Evolutionary conservation across 108 stramenopile genomes (phyloP), one percentile per base, ranked within the genome.

Genomic region (Stephanodiscus triporus): DNA sequence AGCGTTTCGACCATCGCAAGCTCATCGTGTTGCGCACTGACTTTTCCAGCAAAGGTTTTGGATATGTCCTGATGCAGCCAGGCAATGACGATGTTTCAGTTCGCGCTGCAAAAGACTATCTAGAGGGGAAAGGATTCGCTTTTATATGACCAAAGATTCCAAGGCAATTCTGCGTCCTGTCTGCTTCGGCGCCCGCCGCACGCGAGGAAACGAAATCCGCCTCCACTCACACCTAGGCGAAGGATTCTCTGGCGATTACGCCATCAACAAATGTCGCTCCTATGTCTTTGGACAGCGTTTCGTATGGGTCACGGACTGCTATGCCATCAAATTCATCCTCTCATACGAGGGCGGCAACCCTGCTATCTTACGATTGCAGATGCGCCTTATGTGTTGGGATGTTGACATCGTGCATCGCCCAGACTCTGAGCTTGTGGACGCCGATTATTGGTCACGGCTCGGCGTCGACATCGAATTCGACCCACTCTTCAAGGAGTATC

Each of bases 31-130:
- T 73, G 9, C 19, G 32, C 14, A 64, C 72, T 1, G 63, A 73
- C 27, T 73, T 73, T 29, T 42, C 49, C 24, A 7, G 23, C 24
- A n/a, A 42, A 0, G 72, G 72, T 0, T 64, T 73, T 19, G 72
- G 51, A 19, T 64, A 64, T 27, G 49, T 38, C 0, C 26, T 50
- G 20, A 2, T 22, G 0, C 72, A 64, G 27, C 62, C 72, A 6
- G 63, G 4, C n/a, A n/a, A n/a, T n/a, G 10, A 37, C 27, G 63
- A 73, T 55, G n/a, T n/a, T n/a, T n/a, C n/a, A n/a, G n/a, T n/a
- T n/a, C n/a, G n/a, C n/a, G n/a, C n/a, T n/a, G n/a, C n/a, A n/a
- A n/a, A n/a, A n/a, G n/a, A 43, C 0, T 62, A 66, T 10, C 47
- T 59, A 10, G 19, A 14, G n/a, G 1, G 65, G 65, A 6, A 57